phyloP scores from a whole-genome alignment of 1,139 yeast genomes.

The Suhomyces wounanorum region DNA sequence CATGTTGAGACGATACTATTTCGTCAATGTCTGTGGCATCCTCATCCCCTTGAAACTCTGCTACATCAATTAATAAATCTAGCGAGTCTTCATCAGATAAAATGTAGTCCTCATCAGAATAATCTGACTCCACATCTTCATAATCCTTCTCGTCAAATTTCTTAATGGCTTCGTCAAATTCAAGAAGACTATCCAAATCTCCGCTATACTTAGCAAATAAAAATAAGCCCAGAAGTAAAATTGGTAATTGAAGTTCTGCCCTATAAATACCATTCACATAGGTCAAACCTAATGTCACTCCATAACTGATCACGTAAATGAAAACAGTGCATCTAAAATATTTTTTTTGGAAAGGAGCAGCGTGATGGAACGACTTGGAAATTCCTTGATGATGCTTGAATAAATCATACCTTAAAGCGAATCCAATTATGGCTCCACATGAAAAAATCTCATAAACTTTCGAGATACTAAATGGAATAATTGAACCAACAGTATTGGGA shows the following conservation, averaged over 20 bases:
- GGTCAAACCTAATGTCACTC: constrained; percentile 39
- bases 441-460: constrained; percentile 66
- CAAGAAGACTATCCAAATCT: constrained; percentile 32
- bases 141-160: constrained; percentile 18
- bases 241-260: constrained; percentile 71
- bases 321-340: constrained; percentile 47
- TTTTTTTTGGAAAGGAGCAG: constrained; percentile 39
- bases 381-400: constrained; percentile 32
- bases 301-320: constrained; percentile 49
- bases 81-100: constrained; percentile 22
- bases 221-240: constrained; percentile 57
- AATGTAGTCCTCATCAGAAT: constrained; percentile 18
- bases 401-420: constrained; percentile 54
- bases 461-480: constrained; percentile 25
- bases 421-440: constrained; percentile 54
- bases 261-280: background rate
- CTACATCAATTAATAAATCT: constrained; percentile 26
- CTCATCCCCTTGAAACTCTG: constrained; percentile 22
- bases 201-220: constrained; percentile 35
- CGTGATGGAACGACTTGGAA: constrained; percentile 41
- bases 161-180: constrained; percentile 18
- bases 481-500: constrained; percentile 33
- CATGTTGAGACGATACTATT: background rate
- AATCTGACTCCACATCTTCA: constrained; percentile 23
- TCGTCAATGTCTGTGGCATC: constrained; percentile 19